These are phyloP conservation scores for Cenchrus americanus DNA, from an alignment of 176 grass and related monocot genomes.

Conservation along the genomic window DNA sequence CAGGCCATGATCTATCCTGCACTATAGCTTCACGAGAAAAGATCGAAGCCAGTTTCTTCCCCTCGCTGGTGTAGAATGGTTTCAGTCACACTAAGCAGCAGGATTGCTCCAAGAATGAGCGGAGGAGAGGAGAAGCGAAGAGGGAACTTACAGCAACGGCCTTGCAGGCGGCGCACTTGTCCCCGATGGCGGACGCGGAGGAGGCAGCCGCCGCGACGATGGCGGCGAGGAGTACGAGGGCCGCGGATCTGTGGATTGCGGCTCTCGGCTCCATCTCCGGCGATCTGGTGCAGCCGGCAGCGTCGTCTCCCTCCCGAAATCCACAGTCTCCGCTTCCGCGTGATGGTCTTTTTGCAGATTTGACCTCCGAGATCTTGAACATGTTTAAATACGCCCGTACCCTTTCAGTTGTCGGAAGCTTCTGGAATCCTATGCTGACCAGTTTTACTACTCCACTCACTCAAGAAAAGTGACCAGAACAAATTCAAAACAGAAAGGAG, in stretches of 20 bases:
- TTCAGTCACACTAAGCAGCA: background rate
- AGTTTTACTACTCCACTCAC: background rate
- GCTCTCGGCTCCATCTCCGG: constrained; percentile 45
- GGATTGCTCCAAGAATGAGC: background rate
- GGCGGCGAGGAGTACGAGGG: constrained; percentile 25
- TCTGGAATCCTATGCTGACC: background rate
- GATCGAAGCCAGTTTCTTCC: background rate
- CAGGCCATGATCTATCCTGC: background rate
- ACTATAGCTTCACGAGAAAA: background rate
- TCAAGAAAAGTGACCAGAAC: background rate
- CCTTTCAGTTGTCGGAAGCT: constrained; percentile 19
- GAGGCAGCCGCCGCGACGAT: constrained; percentile 6
- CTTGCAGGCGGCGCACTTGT: constrained; percentile 90
- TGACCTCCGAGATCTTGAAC: background rate
- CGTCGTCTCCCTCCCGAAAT: constrained; percentile 9
- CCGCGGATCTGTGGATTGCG: constrained; percentile 43
- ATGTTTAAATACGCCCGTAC: constrained; percentile 13
- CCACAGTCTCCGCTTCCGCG: background rate
- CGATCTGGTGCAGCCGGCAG: constrained; percentile 27
- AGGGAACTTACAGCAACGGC: constrained; percentile 69
- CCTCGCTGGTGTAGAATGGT: background rate
- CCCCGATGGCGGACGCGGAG: constrained; percentile 60
- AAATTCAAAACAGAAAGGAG: background rate
- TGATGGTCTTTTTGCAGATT: constrained; percentile 42
- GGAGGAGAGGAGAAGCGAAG: background rate